Percentiles rank a stretch among this genome's conserved stretches.
phyloP scores from a whole-genome alignment of 176 grass and related monocot species.

The Urochloa ruziziensis region DNA sequence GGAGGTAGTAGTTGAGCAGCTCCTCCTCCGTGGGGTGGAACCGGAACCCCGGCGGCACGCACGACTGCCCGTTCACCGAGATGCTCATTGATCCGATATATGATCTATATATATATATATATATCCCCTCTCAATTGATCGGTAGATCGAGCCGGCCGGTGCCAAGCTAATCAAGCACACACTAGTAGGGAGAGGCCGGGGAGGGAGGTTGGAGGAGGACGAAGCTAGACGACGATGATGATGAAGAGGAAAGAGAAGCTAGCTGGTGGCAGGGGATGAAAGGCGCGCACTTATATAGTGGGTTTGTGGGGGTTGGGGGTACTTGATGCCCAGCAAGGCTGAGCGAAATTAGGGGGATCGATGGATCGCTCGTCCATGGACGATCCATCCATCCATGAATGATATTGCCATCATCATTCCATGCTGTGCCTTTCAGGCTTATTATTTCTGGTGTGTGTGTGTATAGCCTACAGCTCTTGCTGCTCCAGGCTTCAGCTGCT shows the following conservation, averaged over 20 bases:
- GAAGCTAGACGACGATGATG: not conserved
- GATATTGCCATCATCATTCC: constrained; percentile 49
- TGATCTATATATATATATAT: no score
- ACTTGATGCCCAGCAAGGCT: not conserved
- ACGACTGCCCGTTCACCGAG: constrained; percentile 96
- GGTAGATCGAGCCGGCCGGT: no score
- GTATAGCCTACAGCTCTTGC: not conserved
- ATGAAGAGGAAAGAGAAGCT: not conserved
- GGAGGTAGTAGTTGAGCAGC: constrained; percentile 89
- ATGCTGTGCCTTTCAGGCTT: constrained; percentile 17
- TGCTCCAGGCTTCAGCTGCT: not conserved
- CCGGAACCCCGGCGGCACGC: constrained; percentile 91
- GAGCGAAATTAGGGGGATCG: constrained; percentile 6
- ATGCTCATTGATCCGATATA: constrained; percentile 76
- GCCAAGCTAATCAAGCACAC: no score
- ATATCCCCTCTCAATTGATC: no score
- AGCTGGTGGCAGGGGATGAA: constrained; percentile 23
- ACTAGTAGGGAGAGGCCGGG: no score
- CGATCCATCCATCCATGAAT: constrained; percentile 5
- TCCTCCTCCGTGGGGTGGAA: constrained; percentile 99
- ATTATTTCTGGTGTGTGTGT: not conserved
- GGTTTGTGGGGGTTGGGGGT: constrained; percentile 1
- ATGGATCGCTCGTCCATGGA: not conserved
- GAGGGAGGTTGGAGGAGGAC: not conserved
- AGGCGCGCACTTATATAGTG: constrained; percentile 51